phyloP scores from a whole-genome alignment of 2,329 filamentous ascomycete genomes.

The Nannizzia gypsea region DNA sequence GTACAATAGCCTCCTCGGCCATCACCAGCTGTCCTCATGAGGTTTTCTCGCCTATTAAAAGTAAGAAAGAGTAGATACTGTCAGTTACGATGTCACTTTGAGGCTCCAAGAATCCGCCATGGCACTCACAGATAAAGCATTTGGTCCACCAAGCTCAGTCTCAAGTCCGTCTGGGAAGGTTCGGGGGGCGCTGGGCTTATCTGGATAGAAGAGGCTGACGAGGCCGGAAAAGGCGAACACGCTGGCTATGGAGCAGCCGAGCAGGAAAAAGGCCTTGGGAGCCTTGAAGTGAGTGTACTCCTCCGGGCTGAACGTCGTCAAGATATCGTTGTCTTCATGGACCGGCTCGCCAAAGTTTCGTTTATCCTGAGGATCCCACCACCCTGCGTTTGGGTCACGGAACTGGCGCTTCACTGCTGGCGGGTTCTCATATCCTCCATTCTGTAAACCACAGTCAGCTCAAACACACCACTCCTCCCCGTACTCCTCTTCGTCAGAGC shows the following conservation, averaged over 20 bases:
- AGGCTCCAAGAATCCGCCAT: background rate
- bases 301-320: conserved; percentile 80
- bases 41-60: conserved; percentile 27
- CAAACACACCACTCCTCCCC: background rate
- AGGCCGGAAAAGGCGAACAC: conserved; percentile 55
- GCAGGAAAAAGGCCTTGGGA: conserved; percentile 55
- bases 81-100: background rate
- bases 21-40: conserved; percentile 18
- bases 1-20: background rate
- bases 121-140: conserved; percentile 50
- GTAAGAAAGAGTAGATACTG: background rate
- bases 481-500: background rate
- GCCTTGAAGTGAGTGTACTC: conserved; percentile 77
- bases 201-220: conserved; percentile 60
- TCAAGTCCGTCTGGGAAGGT: conserved; percentile 60
- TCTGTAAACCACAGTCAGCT: conserved; percentile 22
- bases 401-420: conserved; percentile 69
- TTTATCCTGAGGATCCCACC: conserved; percentile 97
- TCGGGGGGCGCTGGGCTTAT: conserved; percentile 55
- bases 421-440: conserved; percentile 39
- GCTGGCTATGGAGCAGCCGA: conserved; percentile 54
- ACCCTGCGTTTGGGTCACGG: conserved; percentile 83
- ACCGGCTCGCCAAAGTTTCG: conserved; percentile 94
- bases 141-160: conserved; percentile 60
- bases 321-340: conserved; percentile 89